Conservation (phyloP, 2,329 filamentous ascomycete genomes). For the Aspergillus sojae region DNA sequence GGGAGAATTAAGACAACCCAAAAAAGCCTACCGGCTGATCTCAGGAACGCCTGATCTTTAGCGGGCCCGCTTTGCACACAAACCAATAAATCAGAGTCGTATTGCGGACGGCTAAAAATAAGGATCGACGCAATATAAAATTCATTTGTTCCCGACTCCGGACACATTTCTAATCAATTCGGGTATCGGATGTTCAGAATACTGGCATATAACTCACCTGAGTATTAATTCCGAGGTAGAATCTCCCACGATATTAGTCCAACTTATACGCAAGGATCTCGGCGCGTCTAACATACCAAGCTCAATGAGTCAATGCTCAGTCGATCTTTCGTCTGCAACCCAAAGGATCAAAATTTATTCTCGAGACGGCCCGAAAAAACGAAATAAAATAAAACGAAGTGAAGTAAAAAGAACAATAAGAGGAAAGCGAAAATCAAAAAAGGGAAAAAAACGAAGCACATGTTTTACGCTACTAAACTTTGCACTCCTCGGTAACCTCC, state of each 20-base stretch:
- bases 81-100: neutral
- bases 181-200: neutral
- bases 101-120: neutral
- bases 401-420: too few species aligned
- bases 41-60: neutral
- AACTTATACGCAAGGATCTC: too few species aligned
- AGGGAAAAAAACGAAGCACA: too few species aligned
- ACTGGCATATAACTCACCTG: neutral
- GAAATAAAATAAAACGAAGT: too few species aligned
- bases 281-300: too few species aligned
- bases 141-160: neutral
- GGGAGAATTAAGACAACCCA: neutral
- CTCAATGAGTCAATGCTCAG: too few species aligned
- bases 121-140: neutral
- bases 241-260: too few species aligned
- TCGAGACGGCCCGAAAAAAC: rapidly evolving
- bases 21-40: neutral
- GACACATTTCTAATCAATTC: neutral
- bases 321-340: too few species aligned
- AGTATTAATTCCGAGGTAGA: neutral
- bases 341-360: too few species aligned
- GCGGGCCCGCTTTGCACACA: neutral
- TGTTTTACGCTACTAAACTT: too few species aligned
- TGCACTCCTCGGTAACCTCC: too few species aligned
- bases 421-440: too few species aligned